Percentiles rank a stretch among this genome's conserved stretches.
These are phyloP conservation scores for Blastomyces gilchristii DNA, from an alignment of 2,329 filamentous ascomycete species.

Conservation along the genomic window DNA sequence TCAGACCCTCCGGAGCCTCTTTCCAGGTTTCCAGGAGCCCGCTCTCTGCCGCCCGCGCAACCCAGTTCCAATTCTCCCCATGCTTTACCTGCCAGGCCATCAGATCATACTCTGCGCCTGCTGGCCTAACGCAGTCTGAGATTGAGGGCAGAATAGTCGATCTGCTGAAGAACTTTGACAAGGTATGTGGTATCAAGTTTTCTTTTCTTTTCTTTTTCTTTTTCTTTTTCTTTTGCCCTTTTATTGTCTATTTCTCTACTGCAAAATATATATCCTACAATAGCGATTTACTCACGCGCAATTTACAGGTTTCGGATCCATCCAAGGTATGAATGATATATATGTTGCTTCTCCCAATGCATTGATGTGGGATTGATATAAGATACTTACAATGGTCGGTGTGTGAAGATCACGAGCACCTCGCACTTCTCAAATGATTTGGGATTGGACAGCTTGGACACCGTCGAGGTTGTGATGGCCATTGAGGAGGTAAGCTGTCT, in stretches of 20 bases:
- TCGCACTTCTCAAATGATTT: conserved; percentile 97
- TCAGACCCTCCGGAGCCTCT: conserved; percentile 48
- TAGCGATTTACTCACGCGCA: conserved; percentile 13
- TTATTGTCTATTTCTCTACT: background rate
- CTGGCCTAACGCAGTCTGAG: conserved; percentile 68
- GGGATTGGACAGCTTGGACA: conserved; percentile 92
- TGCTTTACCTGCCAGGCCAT: conserved; percentile 57
- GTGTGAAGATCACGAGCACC: conserved; percentile 60
- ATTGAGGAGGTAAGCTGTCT: conserved; percentile 72
- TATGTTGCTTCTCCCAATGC: background rate
- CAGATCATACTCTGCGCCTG: conserved; percentile 77
- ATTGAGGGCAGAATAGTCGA: conserved; percentile 87
- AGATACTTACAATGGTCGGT: conserved; percentile 17
- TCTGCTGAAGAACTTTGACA: conserved; percentile 92
- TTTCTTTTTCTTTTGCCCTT: background rate
- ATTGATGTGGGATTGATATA: background rate
- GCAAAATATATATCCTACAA: background rate
- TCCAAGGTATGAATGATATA: conserved; percentile 41
- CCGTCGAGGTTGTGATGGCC: conserved; percentile 98
- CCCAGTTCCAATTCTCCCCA: conserved; percentile 51
- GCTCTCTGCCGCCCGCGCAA: conserved; percentile 50
- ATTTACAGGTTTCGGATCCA: conserved; percentile 37
- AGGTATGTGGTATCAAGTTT: conserved; percentile 49
- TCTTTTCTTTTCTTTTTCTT: background rate
- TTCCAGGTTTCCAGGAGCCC: conserved; percentile 44